Evolutionary conservation across 1,284 basidiomycete species (phyloP), one percentile per base, ranked within the genome.

Genomic region (Chalciporus sp.): DNA sequence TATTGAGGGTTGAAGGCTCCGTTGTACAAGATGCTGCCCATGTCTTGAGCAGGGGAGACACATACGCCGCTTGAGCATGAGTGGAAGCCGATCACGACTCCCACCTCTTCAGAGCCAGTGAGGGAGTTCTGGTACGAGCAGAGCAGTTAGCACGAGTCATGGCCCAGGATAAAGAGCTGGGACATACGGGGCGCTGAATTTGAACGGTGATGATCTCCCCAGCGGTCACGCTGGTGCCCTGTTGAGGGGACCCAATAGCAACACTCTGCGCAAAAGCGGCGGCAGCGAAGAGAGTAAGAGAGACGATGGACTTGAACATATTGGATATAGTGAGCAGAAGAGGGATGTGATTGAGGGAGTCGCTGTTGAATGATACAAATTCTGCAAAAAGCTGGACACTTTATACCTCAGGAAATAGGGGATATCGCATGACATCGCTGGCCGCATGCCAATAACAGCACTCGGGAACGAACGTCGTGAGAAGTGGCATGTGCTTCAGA

Each of bases 11-110:
- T 5, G 17, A 61, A 69, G 1, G 55, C 55, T 7, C 66, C 66
- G 26, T 61, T 71, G 51, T 69, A 71, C 46, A 70, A 20, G 31
- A 71, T 59, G 14, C 5, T 29, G 28, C 66, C 66, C 61, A 71
- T 55, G 35, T 37, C 3, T 0, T 28, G 29, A 0, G 59, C 39
- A 33, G 66, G 59, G 1, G 52, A 0, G 0, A 20, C n/a, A 46
- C 69, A 71, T 7, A 56, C 42, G 7, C 56, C 2, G 20, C 27
- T 17, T 6, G 57, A 11, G 46, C 67, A 71, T 23, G 65, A 70
- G 46, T 65, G 67, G 41, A 70, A 14, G n/a, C 63, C 66, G 31
- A 68, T 61, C 19, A 63, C 69, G 43, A 70, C 50, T 33, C 69
- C 67, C n/a, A 68, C 61, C 8, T 68, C 65, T 47, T 67, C 58